phyloP scores from a whole-genome alignment of 2,329 filamentous ascomycete genomes.

The Thielaviopsis punctulata region DNA sequence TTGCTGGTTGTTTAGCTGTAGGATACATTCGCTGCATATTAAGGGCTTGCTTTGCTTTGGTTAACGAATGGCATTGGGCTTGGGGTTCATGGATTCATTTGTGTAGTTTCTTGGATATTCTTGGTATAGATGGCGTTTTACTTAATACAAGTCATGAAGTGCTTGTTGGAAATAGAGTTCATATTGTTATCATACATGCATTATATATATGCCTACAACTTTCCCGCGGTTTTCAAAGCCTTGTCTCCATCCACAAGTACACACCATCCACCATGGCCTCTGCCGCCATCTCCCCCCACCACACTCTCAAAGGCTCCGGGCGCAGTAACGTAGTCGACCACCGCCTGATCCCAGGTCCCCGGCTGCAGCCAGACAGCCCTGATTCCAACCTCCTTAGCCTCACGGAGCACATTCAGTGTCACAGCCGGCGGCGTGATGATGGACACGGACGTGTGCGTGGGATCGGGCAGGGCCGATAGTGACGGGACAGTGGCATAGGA shows the following conservation, averaged over 20 bases:
- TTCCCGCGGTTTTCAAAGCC: conserved; percentile 39
- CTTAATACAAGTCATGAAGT: too few relatives aligned
- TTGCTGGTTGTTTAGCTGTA: too few relatives aligned
- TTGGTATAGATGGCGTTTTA: too few relatives aligned
- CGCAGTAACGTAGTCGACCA: conserved; percentile 47
- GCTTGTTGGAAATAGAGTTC: too few relatives aligned
- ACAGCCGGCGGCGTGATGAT: conserved; percentile 74
- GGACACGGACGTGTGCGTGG: conserved; percentile 56
- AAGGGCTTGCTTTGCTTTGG: too few relatives aligned
- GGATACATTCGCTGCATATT: too few relatives aligned
- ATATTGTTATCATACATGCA: too few relatives aligned
- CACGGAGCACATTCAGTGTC: conserved; percentile 55
- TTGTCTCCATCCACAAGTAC: conserved; percentile 68
- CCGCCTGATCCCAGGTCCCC: conserved; percentile 65
- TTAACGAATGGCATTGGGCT: too few relatives aligned
- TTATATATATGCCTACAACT: conserved; percentile 21
- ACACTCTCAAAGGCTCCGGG: conserved; percentile 50
- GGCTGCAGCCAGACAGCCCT: conserved; percentile 79
- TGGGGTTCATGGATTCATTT: too few relatives aligned
- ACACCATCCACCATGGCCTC: conserved; percentile 65
- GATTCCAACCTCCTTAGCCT: conserved; percentile 59
- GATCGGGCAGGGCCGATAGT: conserved; percentile 46
- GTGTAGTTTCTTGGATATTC: too few relatives aligned
- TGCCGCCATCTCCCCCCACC: conserved; percentile 45
- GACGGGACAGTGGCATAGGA: conserved; percentile 46